Percentiles rank a stretch among this genome's conserved stretches.
Conservation (phyloP, 257 asterid species). For the Jasminum sambac region DNA sequence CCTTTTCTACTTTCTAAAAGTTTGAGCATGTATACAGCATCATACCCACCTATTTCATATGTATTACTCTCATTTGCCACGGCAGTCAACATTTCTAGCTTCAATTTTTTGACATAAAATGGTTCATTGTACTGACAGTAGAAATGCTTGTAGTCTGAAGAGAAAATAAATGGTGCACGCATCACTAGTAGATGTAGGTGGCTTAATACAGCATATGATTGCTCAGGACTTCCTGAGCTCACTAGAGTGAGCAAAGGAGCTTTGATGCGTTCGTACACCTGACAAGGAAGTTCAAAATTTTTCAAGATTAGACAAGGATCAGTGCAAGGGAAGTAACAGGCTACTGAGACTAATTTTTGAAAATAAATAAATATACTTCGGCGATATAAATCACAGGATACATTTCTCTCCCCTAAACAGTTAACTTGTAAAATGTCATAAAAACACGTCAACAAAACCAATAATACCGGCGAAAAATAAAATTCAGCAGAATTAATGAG, state of each 20-base stretch:
- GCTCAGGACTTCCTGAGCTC: constrained; percentile 99
- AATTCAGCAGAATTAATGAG: not conserved
- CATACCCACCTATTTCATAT: constrained; percentile 80
- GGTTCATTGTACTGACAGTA: constrained; percentile 98
- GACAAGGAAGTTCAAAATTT: constrained; percentile 23
- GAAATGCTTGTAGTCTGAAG: constrained; percentile 96
- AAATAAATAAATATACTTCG: not conserved
- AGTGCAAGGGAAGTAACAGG: constrained; percentile 13
- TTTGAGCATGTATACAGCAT: constrained; percentile 18
- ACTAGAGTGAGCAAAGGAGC: constrained; percentile 97
- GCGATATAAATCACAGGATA: not conserved
- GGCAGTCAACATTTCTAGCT: constrained; percentile 98
- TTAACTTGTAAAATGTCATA: constrained; percentile 5
- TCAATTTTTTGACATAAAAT: constrained; percentile 93
- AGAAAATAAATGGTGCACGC: constrained; percentile 96
- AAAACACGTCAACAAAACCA: constrained; percentile 6
- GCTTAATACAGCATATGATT: constrained; percentile 89
- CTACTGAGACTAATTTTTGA: constrained; percentile 2
- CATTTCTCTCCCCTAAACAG: constrained; percentile 9
- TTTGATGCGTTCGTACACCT: constrained; percentile 99
- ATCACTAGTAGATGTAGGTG: constrained; percentile 94
- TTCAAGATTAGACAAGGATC: constrained; percentile 8
- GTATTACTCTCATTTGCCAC: constrained; percentile 99
- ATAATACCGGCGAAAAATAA: not conserved
- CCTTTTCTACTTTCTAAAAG: constrained; percentile 21